Evolutionary conservation across 2,329 filamentous ascomycete species (phyloP), one percentile per base, ranked within the genome.

Genomic region (Penicillium hordei): DNA sequence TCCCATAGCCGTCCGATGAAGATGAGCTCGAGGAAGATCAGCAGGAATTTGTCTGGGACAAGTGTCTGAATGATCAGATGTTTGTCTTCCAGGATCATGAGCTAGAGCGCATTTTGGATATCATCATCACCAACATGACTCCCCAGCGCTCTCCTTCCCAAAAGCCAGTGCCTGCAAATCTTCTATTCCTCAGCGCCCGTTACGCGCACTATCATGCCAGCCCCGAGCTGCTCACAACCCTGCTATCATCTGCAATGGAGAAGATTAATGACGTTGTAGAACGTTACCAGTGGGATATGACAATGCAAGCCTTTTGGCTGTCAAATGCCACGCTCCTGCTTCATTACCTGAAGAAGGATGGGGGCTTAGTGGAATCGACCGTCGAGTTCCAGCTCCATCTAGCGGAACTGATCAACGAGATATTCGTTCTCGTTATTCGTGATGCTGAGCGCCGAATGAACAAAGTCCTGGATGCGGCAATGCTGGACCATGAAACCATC

Each of bases 231-330:
- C 79, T 99, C 10, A 88, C 86, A 19, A 89, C 89, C 43, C 83
- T 97, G 27, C 84, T 99, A 17, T 82, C 90, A 27, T 88, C 89
- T 36, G 91, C 94, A 38, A 96, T 96, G 84, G 91, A 96, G 70
- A 94, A 93, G 75, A 97, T 99, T 68, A 97, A 97, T 71, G 89
- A 92, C 48, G 91, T 97, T 31, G 92, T 99, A n/a, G 94, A 97
- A 75, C 85, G 85, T 60, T 88, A 93, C 70, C 94, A 99, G 72
- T 97, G 94, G 94, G 94, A 99, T 72, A 99, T 99, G 94, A 99
- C 94, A 0, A 96, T 99, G 65, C 81, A 99, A 38, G 94, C 94
- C 2, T 99, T 99, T 72, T 99, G 94, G 94, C 92, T 97, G 69
- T 97, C 94, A 1, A 99, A 99, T 73, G 92, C 91, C 9, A 99